phyloP scores from a whole-genome alignment of 2,329 filamentous ascomycete genomes.

The Ophiostoma himal-ulmi region DNA sequence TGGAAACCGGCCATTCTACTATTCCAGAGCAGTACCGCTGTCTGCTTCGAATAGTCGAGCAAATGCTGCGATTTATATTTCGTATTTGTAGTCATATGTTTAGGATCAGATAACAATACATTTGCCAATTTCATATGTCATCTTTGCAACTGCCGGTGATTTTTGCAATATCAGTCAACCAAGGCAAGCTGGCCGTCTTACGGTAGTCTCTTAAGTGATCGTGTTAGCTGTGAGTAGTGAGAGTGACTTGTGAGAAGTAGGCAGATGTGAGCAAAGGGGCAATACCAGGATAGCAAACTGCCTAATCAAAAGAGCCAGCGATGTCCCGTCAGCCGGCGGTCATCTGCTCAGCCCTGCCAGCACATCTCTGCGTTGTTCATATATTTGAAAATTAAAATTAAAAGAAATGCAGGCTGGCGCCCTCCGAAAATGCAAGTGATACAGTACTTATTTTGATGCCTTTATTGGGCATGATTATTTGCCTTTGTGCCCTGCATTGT shows the following conservation, averaged over 20 bases:
- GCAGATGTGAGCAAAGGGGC: background rate
- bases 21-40: no score
- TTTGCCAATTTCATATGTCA: background rate
- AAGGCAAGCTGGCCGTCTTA: no score
- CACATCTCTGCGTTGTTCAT: background rate
- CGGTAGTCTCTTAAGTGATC: no score
- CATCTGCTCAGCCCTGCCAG: slow-evolving; percentile 5
- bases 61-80: background rate
- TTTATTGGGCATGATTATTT: background rate
- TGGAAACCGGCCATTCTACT: no score
- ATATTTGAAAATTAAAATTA: background rate
- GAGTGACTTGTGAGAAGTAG: background rate
- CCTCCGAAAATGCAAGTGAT: background rate
- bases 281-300: background rate
- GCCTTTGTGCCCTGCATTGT: slow-evolving; percentile 3
- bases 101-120: background rate
- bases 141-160: background rate
- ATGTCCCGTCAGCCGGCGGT: background rate
- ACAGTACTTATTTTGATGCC: background rate
- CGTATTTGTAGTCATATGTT: background rate
- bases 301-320: background rate
- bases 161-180: background rate
- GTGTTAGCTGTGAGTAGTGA: no score
- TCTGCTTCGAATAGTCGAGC: no score
- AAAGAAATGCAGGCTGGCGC: background rate